Evolutionary conservation across 2,329 filamentous ascomycete genomes (phyloP).

Genomic region (Claviceps sp.): DNA sequence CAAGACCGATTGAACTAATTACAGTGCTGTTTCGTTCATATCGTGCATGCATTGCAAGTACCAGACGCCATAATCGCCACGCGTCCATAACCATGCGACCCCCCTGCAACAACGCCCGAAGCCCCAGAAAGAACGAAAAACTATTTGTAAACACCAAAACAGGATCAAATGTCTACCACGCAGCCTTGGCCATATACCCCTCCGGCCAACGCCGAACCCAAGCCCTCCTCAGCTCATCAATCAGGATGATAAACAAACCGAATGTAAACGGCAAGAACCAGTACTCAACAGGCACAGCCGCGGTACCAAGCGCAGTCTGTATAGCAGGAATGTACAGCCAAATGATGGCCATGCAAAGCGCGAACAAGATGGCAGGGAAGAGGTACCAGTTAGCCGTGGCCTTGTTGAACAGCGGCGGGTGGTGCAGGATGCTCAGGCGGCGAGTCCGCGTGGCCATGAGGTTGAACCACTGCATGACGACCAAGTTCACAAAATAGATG

Average conservation of each 20-base stretch:
- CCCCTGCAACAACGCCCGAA: no score
- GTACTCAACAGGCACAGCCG: conserved; percentile 53
- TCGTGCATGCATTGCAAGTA: no score
- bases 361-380: conserved; percentile 57
- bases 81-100: no score
- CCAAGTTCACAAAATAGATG: conserved; percentile 69
- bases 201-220: conserved; percentile 44
- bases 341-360: conserved; percentile 55
- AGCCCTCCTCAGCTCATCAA: conserved; percentile 56
- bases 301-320: conserved; percentile 46
- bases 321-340: conserved; percentile 56
- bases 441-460: conserved; percentile 56
- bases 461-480: conserved; percentile 74
- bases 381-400: conserved; percentile 53
- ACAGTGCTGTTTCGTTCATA: no score
- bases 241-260: conserved; percentile 40
- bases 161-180: conserved; percentile 29
- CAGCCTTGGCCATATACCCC: conserved; percentile 42
- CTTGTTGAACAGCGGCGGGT: conserved; percentile 53
- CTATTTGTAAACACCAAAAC: neutral
- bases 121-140: neutral
- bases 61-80: no score
- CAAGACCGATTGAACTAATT: no score
- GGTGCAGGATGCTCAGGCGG: conserved; percentile 55
- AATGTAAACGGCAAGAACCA: conserved; percentile 68